phyloP scores from a whole-genome alignment of 164 flowering plant species.

The Stephania yunnanensis region DNA sequence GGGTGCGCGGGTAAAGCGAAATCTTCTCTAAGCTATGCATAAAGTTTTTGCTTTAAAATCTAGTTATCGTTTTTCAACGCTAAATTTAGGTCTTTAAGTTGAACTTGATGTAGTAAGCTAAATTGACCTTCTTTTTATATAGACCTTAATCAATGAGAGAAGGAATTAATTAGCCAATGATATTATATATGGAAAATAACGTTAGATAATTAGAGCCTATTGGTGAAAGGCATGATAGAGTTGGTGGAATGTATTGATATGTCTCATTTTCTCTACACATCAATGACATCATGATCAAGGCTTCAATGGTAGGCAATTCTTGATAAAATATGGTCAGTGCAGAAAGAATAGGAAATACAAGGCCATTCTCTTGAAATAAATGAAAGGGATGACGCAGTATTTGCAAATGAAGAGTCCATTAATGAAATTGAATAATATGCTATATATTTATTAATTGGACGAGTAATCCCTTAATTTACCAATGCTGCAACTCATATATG shows the following conservation, averaged over 20 bases:
- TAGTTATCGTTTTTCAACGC: neutral
- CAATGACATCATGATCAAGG: too few relatives aligned
- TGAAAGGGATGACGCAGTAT: neutral
- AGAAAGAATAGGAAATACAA: too few relatives aligned
- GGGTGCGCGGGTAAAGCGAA: slow-evolving; percentile 66
- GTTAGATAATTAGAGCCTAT: too few relatives aligned
- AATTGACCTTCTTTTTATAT: too few relatives aligned
- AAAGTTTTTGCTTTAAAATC: neutral
- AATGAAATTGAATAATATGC: neutral
- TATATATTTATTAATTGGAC: neutral
- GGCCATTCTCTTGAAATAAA: neutral
- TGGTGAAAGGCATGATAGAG: too few relatives aligned
- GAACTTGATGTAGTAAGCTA: neutral
- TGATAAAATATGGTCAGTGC: neutral
- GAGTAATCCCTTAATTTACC: neutral
- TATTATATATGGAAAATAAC: too few relatives aligned
- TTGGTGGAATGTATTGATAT: too few relatives aligned
- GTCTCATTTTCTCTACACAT: too few relatives aligned
- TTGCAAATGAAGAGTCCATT: neutral
- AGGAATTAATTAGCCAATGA: too few relatives aligned
- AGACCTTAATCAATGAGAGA: too few relatives aligned
- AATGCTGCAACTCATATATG: too few relatives aligned
- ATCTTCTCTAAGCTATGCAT: neutral
- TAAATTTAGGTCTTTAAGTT: neutral
- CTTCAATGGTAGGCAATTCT: too few relatives aligned